Base-by-base conservation (phyloP, 768 basidiomycete species). In the Pleurotus tuoliensis region DNA sequence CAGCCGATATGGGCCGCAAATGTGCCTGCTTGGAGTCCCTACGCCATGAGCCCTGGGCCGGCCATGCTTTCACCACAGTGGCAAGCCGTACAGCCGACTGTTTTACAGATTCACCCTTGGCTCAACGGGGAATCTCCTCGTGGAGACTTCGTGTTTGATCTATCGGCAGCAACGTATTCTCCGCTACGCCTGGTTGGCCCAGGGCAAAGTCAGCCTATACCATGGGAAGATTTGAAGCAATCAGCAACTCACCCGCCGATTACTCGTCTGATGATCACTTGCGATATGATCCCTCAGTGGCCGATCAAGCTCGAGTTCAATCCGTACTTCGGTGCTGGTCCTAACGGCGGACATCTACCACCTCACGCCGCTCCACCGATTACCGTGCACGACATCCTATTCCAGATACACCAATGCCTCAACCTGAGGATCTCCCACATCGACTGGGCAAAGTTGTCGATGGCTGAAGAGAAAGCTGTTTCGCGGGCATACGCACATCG, bases 231-330 rank as follows among this genome's bases (percentile, higher is more conserved):
- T 27, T 71, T 87, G 8, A 56, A 56, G 1, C 73, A 84, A 65
- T 71, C 76, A 3, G 86, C 84, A 15, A 84, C 83, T 7, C 72
- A 81, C 61, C 87, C 87, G 0, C 67, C 77, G 0, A 66, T 82
- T 48, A 77, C 75, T 8, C 74, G 71, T 37, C 76, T 88, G 61
- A 75, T 78, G n/a, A 82, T 90, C 62, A 63, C 76, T 0, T 82
- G 80, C 63, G 83, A 88, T 50, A 59, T 63, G 13, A 73, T 86
- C 48, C 81, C 83, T 0, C 62, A 77, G n/a, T 88, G 86, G 86
- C 80, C 83, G 12, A 74, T 88, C 52, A 76, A 80, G 56, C 66
- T 88, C 49, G 70, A 76, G 45, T 75, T 72, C 61, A 69, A 71
- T 9, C 58, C 69, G 30, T 44, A 64, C 38, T 53, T 58, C 25